Evolutionary conservation across 345 rosid genomes (phyloP).

Genomic region (Hevea brasiliensis): DNA sequence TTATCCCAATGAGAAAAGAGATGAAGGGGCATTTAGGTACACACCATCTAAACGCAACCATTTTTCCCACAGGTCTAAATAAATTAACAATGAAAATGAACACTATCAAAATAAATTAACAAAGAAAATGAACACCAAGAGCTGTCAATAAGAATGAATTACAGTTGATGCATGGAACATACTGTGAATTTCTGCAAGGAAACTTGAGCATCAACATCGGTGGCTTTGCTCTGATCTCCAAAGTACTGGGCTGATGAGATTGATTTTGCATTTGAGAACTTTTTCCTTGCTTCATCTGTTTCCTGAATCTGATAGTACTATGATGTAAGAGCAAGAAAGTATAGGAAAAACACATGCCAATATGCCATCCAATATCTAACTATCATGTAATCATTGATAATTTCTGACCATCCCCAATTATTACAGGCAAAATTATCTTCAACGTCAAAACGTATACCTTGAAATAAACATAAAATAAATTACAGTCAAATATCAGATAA

Average conservation of each 20-base stretch:
- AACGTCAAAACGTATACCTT: too few relatives aligned
- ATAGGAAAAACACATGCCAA: neutral
- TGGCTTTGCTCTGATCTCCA: constrained; percentile 60
- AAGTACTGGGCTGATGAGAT: constrained; percentile 93
- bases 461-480: too few relatives aligned
- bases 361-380: neutral
- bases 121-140: neutral
- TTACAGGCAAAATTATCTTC: too few relatives aligned
- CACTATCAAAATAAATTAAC: neutral
- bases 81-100: neutral
- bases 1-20: too few relatives aligned
- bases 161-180: constrained; percentile 25
- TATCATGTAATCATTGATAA: neutral
- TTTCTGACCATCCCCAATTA: too few relatives aligned
- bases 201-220: constrained; percentile 68
- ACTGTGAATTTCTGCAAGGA: constrained; percentile 90
- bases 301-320: constrained; percentile 64
- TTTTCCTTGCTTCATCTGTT: constrained; percentile 94
- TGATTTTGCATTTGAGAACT: constrained; percentile 91
- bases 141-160: neutral
- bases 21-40: neutral
- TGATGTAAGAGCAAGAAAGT: neutral
- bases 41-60: too few relatives aligned
- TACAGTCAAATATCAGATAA: too few relatives aligned
- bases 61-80: too few relatives aligned